Percentiles rank a stretch among this genome's conserved stretches.
These are phyloP conservation scores for Nematocida sp. DNA, from an alignment of 371 early-diverging fungal species.

Conservation along the genomic window DNA sequence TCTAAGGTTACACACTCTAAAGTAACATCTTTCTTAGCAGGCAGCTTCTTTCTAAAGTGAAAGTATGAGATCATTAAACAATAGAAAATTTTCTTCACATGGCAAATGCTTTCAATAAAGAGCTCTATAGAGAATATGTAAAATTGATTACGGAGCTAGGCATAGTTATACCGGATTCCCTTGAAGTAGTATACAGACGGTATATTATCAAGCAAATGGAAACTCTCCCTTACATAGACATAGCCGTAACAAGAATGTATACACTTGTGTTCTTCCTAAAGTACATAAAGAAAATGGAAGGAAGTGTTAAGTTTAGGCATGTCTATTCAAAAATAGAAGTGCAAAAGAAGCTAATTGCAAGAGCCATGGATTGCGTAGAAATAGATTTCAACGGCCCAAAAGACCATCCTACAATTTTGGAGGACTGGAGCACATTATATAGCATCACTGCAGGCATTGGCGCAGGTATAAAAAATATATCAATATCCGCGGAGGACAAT, in stretches of 20 bases:
- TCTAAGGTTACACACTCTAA: constrained; percentile 3
- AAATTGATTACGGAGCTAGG: not conserved
- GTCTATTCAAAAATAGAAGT: constrained; percentile 42
- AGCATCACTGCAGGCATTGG: constrained; percentile 19
- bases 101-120: not conserved
- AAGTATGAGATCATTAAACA: not conserved
- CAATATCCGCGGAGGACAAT: not conserved
- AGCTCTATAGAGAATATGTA: constrained; percentile 34
- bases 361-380: constrained; percentile 29
- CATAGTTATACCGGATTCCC: not conserved
- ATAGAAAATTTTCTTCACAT: not conserved
- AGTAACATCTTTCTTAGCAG: not conserved
- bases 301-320: constrained; percentile 17
- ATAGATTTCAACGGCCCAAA: constrained; percentile 8
- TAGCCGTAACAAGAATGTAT: constrained; percentile 29
- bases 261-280: constrained; percentile 41
- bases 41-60: not conserved
- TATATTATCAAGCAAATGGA: constrained; percentile 31
- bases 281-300: constrained; percentile 42
- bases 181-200: constrained; percentile 22
- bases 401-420: not conserved
- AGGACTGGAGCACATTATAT: constrained; percentile 41
- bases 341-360: constrained; percentile 35
- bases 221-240: constrained; percentile 23
- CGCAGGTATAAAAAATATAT: not conserved